Conservation (phyloP, 2,329 filamentous ascomycete genomes). For the Dothiorella sarmentorum region DNA sequence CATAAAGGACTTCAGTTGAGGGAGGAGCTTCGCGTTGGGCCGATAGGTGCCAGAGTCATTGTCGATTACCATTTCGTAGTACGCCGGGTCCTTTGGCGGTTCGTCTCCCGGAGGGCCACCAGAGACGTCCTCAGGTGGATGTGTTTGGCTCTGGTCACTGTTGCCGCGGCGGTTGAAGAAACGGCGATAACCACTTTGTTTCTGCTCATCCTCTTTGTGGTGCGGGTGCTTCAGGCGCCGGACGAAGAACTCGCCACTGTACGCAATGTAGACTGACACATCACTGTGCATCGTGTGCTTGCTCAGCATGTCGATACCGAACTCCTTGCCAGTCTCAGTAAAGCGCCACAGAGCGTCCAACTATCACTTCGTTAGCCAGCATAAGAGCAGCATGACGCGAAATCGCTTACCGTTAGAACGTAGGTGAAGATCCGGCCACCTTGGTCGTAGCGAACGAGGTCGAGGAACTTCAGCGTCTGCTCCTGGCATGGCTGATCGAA, state of each 20-base stretch:
- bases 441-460: slow-evolving; percentile 81
- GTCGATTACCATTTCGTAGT: slow-evolving; percentile 88
- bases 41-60: slow-evolving; percentile 94
- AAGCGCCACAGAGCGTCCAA: slow-evolving; percentile 78
- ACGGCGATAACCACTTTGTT: slow-evolving; percentile 7
- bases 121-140: slow-evolving; percentile 51
- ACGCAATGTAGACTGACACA: slow-evolving; percentile 86
- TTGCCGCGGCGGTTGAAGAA: slow-evolving; percentile 4
- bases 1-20: slow-evolving; percentile 67
- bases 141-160: slow-evolving; percentile 35
- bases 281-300: slow-evolving; percentile 98
- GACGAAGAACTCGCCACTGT: slow-evolving; percentile 89
- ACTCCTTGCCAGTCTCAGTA: slow-evolving; percentile 93
- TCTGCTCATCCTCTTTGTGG: slow-evolving; percentile 30
- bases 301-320: slow-evolving; percentile 85
- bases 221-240: slow-evolving; percentile 59
- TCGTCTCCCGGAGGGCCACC: slow-evolving; percentile 43
- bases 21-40: slow-evolving; percentile 74
- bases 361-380: not conserved
- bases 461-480: slow-evolving; percentile 75
- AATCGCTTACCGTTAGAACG: slow-evolving; percentile 59
- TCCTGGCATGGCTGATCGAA: slow-evolving; percentile 66
- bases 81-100: slow-evolving; percentile 50
- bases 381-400: too few relatives aligned
- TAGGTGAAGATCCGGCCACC: slow-evolving; percentile 89